These are phyloP conservation scores for Yamadazyma endophytica DNA, from an alignment of 805 yeast species.

Conservation along the genomic window DNA sequence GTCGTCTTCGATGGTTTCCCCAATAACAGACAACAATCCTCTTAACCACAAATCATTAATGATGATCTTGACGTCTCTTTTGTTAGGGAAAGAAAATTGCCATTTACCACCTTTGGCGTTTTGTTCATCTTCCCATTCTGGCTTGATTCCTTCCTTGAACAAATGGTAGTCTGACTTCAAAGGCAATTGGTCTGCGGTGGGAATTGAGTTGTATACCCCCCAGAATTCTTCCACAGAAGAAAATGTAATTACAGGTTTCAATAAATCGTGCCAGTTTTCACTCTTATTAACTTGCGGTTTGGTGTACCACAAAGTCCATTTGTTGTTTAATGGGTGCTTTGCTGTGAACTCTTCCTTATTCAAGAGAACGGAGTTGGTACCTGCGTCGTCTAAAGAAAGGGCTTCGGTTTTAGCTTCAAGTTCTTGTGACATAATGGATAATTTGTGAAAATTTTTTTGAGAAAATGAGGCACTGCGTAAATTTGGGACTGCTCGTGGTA, in stretches of 20 bases:
- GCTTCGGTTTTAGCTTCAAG: constrained; percentile 42
- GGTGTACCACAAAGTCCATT: constrained; percentile 97
- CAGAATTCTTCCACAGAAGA: constrained; percentile 97
- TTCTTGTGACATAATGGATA: constrained; percentile 45
- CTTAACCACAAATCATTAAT: constrained; percentile 92
- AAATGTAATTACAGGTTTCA: constrained; percentile 89
- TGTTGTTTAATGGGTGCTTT: constrained; percentile 84
- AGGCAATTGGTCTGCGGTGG: constrained; percentile 88
- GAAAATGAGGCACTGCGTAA: no score
- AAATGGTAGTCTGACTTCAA: constrained; percentile 90
- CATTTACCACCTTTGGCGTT: constrained; percentile 94
- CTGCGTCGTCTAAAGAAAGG: constrained; percentile 33
- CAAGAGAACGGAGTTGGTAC: constrained; percentile 58
- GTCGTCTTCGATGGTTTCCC: constrained; percentile 88
- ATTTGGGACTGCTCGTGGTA: background rate
- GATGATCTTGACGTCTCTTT: constrained; percentile 51
- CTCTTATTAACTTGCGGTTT: constrained; percentile 77
- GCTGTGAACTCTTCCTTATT: constrained; percentile 62
- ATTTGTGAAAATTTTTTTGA: constrained; percentile 10
- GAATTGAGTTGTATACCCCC: constrained; percentile 94
- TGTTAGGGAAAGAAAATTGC: constrained; percentile 66
- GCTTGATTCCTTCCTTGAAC: constrained; percentile 89
- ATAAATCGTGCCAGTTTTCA: constrained; percentile 88
- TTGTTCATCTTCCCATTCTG: constrained; percentile 96
- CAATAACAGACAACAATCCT: constrained; percentile 83